Base-by-base conservation (phyloP, 1,284 basidiomycete genomes). In the Cryptococcus amylolentus region DNA sequence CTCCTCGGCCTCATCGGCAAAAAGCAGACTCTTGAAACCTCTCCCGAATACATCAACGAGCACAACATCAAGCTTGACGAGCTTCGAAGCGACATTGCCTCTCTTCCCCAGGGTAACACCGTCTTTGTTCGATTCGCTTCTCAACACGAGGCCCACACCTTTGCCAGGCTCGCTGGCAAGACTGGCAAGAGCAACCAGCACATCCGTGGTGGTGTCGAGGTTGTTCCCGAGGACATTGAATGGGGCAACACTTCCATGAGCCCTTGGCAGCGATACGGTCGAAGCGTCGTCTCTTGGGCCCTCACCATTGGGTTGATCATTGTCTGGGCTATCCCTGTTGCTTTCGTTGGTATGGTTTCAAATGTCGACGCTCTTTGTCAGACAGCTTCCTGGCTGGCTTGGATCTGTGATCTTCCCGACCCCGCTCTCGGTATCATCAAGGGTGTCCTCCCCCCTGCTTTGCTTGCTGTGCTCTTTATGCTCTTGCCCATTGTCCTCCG, bases 51-150 rank as follows among this genome's bases (percentile, higher is more conserved):
- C 69, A 81, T 84, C 38, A 66, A 66, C 27, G 77, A 80, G 54
- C 77, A 81, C 54, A 81, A 79, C 62, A 67, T 69, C 42, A 69
- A 80, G 62, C 73, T 84, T 51, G 75, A 75, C 18, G 48, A 64
- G 28, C 66, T 78, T 52, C 84, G 92, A 37, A 85, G 92, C 51
- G 75, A 79, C 26, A 69, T 72, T 55, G 71, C 73, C 54, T 67
- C 72, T 47, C 79, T 79, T 61, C 70, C 73, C 51, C 71, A 59
- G 28, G 72, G 69, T 42, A 80, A 71, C 70, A 80, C 88, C 26
- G 89, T 88, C 5, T 98, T 98, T 76, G 81, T 96, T 54, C 86
- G 91, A 28, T 98, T 98, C 82, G 84, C 89, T 72, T 83, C 84
- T 62, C 95, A 83, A 70, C 74, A 80, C 52, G 81, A 81, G 42